These are phyloP conservation scores for Orbilia brochopaga DNA, from an alignment of 2,329 filamentous ascomycete species.

Conservation along the genomic window DNA sequence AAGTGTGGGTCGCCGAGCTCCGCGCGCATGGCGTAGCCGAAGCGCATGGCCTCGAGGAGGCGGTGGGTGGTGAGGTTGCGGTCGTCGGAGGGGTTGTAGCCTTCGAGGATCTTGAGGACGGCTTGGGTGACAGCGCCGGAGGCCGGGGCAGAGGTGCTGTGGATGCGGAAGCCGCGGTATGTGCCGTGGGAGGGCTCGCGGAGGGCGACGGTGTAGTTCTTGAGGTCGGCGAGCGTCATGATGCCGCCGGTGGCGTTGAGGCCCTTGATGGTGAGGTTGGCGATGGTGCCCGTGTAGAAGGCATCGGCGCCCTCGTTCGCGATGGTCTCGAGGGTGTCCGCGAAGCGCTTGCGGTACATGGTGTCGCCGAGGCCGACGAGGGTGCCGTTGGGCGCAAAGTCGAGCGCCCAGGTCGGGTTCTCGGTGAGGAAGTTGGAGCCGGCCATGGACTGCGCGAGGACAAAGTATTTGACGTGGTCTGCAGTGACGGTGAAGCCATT, in stretches of 20 bases:
- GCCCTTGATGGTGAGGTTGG: constrained; percentile 73
- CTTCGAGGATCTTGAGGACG: constrained; percentile 81
- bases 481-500: constrained; percentile 74
- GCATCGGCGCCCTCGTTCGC: constrained; percentile 73
- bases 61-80: constrained; percentile 74
- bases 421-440: constrained; percentile 72
- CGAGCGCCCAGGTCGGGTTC: constrained; percentile 79
- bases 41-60: constrained; percentile 85
- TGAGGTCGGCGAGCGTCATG: constrained; percentile 80
- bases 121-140: constrained; percentile 77
- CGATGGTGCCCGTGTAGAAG: constrained; percentile 76
- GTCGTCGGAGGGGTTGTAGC: constrained; percentile 67
- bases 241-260: constrained; percentile 76
- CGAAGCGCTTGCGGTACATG: constrained; percentile 81
- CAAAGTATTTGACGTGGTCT: constrained; percentile 78
- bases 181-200: constrained; percentile 69
- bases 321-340: constrained; percentile 77
- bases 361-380: constrained; percentile 74
- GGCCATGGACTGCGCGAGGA: constrained; percentile 58
- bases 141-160: constrained; percentile 73
- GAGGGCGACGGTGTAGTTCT: constrained; percentile 72
- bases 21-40: constrained; percentile 80
- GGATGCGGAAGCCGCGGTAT: constrained; percentile 74
- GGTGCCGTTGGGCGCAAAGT: constrained; percentile 84
- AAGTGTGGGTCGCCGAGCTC: constrained; percentile 82